Conservation (phyloP, 2,329 filamentous ascomycete genomes). For the Cryphonectria nitschkei region DNA sequence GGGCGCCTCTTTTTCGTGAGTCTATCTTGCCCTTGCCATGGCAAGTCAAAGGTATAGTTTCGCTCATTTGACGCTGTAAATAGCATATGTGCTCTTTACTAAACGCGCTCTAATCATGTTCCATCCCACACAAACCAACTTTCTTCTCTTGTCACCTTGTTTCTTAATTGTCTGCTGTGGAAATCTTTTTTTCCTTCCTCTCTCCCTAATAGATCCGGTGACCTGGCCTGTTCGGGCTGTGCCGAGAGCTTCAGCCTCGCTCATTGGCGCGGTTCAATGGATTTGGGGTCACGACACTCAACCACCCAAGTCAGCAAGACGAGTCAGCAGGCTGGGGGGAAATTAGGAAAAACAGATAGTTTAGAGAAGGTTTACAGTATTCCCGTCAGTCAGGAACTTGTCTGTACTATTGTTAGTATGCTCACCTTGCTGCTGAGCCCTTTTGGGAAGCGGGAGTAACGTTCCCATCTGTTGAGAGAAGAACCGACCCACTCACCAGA, state of each 20-base stretch:
- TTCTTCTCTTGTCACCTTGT: not conserved
- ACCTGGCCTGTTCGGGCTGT: not conserved
- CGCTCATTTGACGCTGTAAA: not conserved
- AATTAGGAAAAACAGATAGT: not conserved
- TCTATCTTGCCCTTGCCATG: not conserved
- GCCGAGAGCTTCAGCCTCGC: not conserved
- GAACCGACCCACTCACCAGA: not conserved
- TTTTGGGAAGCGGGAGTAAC: not conserved
- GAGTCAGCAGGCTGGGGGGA: not conserved
- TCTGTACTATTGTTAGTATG: not conserved
- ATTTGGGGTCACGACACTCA: not conserved
- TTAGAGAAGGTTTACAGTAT: not conserved
- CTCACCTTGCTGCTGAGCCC: not conserved
- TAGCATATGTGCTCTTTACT: not conserved
- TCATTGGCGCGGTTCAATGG: not conserved
- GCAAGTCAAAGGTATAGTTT: not conserved
- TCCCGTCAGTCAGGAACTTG: not conserved
- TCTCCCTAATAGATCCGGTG: not conserved
- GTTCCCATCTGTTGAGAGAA: not conserved
- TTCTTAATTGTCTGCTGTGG: not conserved
- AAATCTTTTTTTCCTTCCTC: not conserved
- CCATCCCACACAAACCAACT: not conserved
- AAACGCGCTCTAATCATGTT: not conserved
- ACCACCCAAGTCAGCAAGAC: not conserved
- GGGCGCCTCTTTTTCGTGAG: not conserved